Conservation (phyloP, 164 flowering plant genomes). For the Hamamelis virginiana region DNA sequence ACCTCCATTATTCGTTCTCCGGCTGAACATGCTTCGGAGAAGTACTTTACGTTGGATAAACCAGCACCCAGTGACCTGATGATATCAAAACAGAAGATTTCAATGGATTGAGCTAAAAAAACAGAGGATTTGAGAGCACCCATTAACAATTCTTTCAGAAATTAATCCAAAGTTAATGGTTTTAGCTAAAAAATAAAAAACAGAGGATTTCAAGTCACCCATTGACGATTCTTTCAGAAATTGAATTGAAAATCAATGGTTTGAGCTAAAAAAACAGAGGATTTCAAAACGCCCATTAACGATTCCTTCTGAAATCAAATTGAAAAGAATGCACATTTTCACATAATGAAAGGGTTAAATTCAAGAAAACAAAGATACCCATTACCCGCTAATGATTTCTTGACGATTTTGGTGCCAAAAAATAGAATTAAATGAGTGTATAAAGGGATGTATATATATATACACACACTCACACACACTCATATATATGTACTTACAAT, state of each 20-base stretch:
- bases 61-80: conserved; percentile 69
- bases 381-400: no score
- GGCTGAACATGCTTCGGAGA: conserved; percentile 71
- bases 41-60: conserved; percentile 66
- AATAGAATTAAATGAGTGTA: no score
- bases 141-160: not conserved
- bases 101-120: not conserved
- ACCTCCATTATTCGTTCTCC: conserved; percentile 71
- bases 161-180: no score
- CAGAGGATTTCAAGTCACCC: not conserved
- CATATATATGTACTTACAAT: conserved; percentile 49
- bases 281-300: not conserved
- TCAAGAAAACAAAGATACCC: no score
- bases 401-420: no score
- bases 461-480: no score
- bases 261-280: not conserved
- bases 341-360: no score
- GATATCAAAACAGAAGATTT: not conserved
- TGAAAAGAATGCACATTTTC: not conserved
- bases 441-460: no score
- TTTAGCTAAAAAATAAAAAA: not conserved
- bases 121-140: not conserved
- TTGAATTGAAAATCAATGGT: not conserved
- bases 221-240: not conserved
- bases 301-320: not conserved